A percentile compares a stretch with the other conserved stretches of the same genome.
These are phyloP conservation scores for Colletotrichum chrysophilum DNA, from an alignment of 2,329 filamentous ascomycete species.

Conservation along the genomic window DNA sequence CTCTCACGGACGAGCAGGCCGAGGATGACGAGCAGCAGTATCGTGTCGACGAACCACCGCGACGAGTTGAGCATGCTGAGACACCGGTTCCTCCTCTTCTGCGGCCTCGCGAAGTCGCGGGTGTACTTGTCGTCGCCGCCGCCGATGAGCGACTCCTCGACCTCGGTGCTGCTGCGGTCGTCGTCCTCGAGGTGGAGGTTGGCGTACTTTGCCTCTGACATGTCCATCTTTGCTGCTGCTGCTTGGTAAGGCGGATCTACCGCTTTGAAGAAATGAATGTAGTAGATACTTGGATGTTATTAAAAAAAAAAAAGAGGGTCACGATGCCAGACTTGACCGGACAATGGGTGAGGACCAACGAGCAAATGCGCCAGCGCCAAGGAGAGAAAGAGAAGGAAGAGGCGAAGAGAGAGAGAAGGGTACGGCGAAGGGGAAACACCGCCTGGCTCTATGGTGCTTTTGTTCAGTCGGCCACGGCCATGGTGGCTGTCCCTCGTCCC, in stretches of 20 bases:
- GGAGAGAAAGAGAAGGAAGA: background rate
- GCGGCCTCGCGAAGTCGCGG: background rate
- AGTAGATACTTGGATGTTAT: background rate
- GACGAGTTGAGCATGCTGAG: constrained; percentile 24
- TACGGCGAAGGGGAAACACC: no score
- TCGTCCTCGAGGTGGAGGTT: constrained; percentile 30
- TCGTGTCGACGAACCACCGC: constrained; percentile 36
- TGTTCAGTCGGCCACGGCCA: background rate
- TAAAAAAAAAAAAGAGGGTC: background rate
- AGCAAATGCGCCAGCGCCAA: constrained; percentile 18
- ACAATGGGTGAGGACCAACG: background rate
- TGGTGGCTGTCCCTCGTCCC: background rate
- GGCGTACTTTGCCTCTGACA: constrained; percentile 26
- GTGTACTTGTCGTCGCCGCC: constrained; percentile 29
- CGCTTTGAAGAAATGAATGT: background rate
- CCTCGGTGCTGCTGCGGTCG: constrained; percentile 35
- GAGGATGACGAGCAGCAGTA: constrained; percentile 35
- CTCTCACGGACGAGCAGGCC: constrained; percentile 33
- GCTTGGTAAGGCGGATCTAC: background rate
- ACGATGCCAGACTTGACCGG: background rate
- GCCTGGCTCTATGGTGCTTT: background rate
- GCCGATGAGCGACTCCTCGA: constrained; percentile 37
- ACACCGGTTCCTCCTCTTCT: constrained; percentile 15
- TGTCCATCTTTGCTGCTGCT: constrained; percentile 10
- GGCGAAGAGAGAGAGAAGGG: background rate